These are phyloP conservation scores for Cercis canadensis DNA, from an alignment of 306 rosid genomes.

Conservation along the genomic window DNA sequence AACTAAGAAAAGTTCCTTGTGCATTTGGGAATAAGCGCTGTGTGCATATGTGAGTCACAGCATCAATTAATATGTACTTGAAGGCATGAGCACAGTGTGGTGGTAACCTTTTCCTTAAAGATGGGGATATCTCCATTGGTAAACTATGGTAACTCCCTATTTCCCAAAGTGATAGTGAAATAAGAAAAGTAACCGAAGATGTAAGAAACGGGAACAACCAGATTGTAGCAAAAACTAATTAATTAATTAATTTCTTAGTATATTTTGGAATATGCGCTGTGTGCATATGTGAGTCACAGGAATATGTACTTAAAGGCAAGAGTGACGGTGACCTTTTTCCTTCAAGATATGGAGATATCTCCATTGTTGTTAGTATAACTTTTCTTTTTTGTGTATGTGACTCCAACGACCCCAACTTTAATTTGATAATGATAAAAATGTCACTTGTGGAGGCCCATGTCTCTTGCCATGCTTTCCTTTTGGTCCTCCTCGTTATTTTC, in stretches of 20 bases:
- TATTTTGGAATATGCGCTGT: background rate
- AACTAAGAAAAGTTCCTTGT: background rate
- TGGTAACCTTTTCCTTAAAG: slow-evolving; percentile 11
- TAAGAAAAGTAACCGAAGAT: too few species aligned
- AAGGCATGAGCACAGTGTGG: background rate
- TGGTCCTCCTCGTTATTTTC: slow-evolving; percentile 49
- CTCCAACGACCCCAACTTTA: slow-evolving; percentile 21
- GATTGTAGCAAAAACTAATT: too few species aligned
- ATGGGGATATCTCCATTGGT: slow-evolving; percentile 1
- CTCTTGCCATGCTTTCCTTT: slow-evolving; percentile 35
- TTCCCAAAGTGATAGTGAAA: too few species aligned
- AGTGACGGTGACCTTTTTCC: slow-evolving; percentile 42
- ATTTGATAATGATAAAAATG: slow-evolving; percentile 19
- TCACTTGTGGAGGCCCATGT: slow-evolving; percentile 39
- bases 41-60: slow-evolving; percentile 1
- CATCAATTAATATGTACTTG: background rate
- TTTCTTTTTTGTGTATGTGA: slow-evolving; percentile 13
- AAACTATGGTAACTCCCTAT: too few species aligned
- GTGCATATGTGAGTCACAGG: slow-evolving; percentile 10
- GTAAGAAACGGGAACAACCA: too few species aligned
- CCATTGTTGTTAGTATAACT: slow-evolving; percentile 12
- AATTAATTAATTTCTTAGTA: too few species aligned
- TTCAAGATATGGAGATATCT: slow-evolving; percentile 35
- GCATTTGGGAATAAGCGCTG: background rate
- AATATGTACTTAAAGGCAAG: slow-evolving; percentile 35